Conservation (phyloP, 1,284 basidiomycete species). For the Papiliotrema nemorosa region DNA sequence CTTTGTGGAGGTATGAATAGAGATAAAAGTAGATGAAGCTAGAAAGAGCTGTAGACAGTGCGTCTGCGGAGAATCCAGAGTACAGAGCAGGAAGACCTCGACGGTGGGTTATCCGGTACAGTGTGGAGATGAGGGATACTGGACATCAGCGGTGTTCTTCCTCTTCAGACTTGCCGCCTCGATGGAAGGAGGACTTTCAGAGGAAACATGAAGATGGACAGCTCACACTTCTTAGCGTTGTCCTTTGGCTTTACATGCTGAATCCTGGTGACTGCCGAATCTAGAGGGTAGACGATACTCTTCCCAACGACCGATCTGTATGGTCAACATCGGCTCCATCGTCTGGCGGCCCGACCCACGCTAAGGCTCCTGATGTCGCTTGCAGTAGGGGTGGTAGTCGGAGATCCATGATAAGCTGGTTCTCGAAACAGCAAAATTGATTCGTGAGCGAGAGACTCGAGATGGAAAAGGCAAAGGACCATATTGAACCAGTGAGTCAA, state of each 20-base stretch:
- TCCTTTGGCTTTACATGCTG: conserved; percentile 29
- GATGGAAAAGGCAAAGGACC: too few relatives aligned
- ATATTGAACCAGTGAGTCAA: too few relatives aligned
- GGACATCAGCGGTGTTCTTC: conserved; percentile 11
- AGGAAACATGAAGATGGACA: neutral
- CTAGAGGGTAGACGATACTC: conserved; percentile 52
- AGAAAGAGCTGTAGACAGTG: conserved; percentile 48
- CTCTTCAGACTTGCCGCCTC: neutral
- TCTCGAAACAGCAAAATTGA: too few relatives aligned
- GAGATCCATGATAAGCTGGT: too few relatives aligned
- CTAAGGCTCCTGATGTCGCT: conserved; percentile 49
- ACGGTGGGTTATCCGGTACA: conserved; percentile 21
- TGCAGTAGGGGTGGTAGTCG: conserved; percentile 50
- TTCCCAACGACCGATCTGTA: conserved; percentile 47
- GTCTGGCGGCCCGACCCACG: conserved; percentile 17
- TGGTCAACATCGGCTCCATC: neutral
- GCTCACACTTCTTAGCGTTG: conserved; percentile 19
- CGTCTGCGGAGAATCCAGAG: conserved; percentile 47
- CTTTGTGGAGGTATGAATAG: conserved; percentile 38
- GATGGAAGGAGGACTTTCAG: neutral
- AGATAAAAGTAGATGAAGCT: conserved; percentile 49
- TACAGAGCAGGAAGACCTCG: conserved; percentile 35
- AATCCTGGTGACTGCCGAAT: conserved; percentile 48
- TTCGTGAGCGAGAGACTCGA: too few relatives aligned
- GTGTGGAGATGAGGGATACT: conserved; percentile 24